phyloP scores from a whole-genome alignment of 495 filamentous ascomycete species.

The Apiosordaria backusii region DNA sequence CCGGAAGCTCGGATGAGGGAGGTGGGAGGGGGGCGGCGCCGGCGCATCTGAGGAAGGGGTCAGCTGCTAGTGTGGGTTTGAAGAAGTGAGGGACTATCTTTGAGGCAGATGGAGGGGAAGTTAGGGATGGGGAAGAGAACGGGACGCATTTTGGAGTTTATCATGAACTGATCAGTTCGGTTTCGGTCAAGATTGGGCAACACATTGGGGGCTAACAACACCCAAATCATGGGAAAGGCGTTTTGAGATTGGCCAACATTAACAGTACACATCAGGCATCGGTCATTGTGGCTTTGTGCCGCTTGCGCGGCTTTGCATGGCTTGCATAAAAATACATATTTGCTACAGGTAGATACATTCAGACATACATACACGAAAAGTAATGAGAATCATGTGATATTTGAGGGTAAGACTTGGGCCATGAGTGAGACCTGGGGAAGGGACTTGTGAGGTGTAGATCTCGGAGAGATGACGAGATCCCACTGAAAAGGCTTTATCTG shows the following conservation, averaged over 20 bases:
- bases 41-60: not conserved
- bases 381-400: not conserved
- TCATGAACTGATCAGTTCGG: not conserved
- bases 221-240: not conserved
- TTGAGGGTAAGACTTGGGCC: no score
- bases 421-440: not conserved
- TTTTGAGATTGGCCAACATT: not conserved
- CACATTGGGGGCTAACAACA: not conserved
- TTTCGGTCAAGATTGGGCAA: not conserved
- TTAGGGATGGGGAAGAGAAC: no score
- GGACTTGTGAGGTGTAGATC: not conserved
- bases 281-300: not conserved
- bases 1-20: slow-evolving; percentile 17
- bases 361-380: not conserved
- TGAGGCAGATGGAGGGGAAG: no score
- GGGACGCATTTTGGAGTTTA: not conserved
- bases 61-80: not conserved
- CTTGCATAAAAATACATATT: not conserved
- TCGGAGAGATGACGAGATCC: no score
- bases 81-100: not conserved
- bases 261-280: not conserved
- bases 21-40: no score
- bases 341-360: not conserved
- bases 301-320: not conserved
- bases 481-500: no score